These are phyloP conservation scores for Hirsutella thompsonii DNA, from an alignment of 2,329 filamentous ascomycete species.

Conservation along the genomic window DNA sequence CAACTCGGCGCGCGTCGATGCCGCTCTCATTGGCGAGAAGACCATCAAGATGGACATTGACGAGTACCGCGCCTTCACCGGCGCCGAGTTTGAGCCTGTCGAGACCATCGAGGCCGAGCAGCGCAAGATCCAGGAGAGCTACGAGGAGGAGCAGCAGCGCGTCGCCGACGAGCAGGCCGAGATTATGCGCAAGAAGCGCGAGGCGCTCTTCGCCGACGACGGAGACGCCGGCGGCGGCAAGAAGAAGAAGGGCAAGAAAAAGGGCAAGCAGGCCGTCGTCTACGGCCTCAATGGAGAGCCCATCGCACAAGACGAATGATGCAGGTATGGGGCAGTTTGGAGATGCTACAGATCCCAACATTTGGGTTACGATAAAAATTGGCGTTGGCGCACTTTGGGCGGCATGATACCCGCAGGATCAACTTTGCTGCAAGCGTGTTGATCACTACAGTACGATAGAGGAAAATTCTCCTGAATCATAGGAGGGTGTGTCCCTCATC, in stretches of 20 bases:
- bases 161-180: slow-evolving; percentile 33
- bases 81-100: slow-evolving; percentile 39
- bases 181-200: slow-evolving; percentile 31
- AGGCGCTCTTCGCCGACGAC: slow-evolving; percentile 34
- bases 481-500: too few relatives aligned
- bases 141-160: slow-evolving; percentile 29
- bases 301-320: slow-evolving; percentile 10
- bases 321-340: too few relatives aligned
- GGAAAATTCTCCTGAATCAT: too few relatives aligned
- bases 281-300: slow-evolving; percentile 25
- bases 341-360: too few relatives aligned
- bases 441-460: too few relatives aligned
- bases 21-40: slow-evolving; percentile 48
- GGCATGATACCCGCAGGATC: slow-evolving; percentile 1
- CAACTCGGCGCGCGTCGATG: slow-evolving; percentile 49
- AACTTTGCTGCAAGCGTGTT: neutral
- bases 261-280: slow-evolving; percentile 17
- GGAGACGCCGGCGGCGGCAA: slow-evolving; percentile 13
- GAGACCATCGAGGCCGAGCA: slow-evolving; percentile 44
- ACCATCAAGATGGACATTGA: slow-evolving; percentile 45
- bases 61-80: slow-evolving; percentile 43
- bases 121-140: slow-evolving; percentile 29
- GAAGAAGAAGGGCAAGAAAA: slow-evolving; percentile 20
- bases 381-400: slow-evolving; percentile 1
- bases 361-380: neutral